These are phyloP conservation scores for Pythium vanterpoolii DNA, from an alignment of 352 stramenopile genomes.

Conservation along the genomic window DNA sequence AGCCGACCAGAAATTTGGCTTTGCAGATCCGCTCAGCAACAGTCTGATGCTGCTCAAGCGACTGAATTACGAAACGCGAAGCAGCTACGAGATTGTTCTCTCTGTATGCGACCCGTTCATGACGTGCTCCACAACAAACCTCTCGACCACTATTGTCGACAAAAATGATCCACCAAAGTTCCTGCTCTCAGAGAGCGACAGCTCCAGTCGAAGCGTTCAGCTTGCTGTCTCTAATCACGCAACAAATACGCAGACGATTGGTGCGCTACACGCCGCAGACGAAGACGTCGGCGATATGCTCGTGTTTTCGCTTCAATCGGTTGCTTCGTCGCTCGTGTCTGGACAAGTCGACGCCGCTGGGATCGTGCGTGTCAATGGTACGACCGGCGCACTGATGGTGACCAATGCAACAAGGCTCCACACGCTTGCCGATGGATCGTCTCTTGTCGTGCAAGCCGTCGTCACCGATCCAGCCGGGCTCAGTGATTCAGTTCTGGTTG, in stretches of 20 bases:
- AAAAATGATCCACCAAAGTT: conserved; percentile 24
- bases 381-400: conserved; percentile 18
- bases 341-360: conserved; percentile 5
- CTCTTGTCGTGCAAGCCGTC: conserved; percentile 6
- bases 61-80: conserved; percentile 20
- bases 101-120: conserved; percentile 24
- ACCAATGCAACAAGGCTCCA: conserved; percentile 19
- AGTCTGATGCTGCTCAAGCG: conserved; percentile 13
- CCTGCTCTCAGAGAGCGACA: neutral
- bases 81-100: conserved; percentile 9
- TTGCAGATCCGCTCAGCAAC: conserved; percentile 11
- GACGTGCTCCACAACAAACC: conserved; percentile 13
- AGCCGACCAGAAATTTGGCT: conserved; percentile 14
- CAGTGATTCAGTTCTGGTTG: conserved; percentile 6
- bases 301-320: conserved; percentile 18
- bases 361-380: conserved; percentile 13
- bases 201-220: neutral
- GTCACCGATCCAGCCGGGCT: conserved; percentile 14
- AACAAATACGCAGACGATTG: neutral
- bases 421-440: conserved; percentile 3
- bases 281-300: conserved; percentile 16
- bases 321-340: too few relatives aligned
- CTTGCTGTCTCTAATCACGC: conserved; percentile 21
- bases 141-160: conserved; percentile 17
- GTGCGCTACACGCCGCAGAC: conserved; percentile 16